These are phyloP conservation scores for Pseudogymnoascus sp. DNA, from an alignment of 2,329 filamentous ascomycete genomes.

Conservation along the genomic window DNA sequence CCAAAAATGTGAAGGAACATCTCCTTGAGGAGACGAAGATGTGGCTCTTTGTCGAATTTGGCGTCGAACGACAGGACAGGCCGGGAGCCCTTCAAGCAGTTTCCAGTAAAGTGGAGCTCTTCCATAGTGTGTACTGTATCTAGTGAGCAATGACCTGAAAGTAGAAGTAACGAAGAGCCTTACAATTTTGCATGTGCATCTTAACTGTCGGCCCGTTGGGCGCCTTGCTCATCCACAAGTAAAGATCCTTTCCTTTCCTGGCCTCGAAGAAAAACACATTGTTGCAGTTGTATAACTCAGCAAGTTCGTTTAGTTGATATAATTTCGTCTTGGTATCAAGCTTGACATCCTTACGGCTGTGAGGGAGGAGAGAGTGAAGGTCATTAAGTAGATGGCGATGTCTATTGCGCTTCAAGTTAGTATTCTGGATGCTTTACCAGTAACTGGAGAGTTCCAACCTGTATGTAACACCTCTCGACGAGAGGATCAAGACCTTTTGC, in stretches of 20 bases:
- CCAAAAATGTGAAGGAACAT: conserved; percentile 85
- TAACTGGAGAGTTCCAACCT: conserved; percentile 42
- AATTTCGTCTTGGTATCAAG: conserved; percentile 92
- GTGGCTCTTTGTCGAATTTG: conserved; percentile 71
- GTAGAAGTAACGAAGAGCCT: conserved; percentile 20
- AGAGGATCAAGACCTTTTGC: conserved; percentile 79
- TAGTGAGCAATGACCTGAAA: conserved; percentile 15
- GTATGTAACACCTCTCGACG: conserved; percentile 85
- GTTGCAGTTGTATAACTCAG: conserved; percentile 82
- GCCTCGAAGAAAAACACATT: conserved; percentile 94
- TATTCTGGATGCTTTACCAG: not conserved
- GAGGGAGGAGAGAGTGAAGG: conserved; percentile 77
- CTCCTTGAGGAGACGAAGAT: conserved; percentile 79
- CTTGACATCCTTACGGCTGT: conserved; percentile 90
- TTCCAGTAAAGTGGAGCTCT: conserved; percentile 92
- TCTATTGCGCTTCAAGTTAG: conserved; percentile 37
- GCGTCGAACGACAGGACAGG: conserved; percentile 88
- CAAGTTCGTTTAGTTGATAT: conserved; percentile 64
- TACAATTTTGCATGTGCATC: conserved; percentile 71
- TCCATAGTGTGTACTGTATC: conserved; percentile 82
- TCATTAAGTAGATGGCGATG: conserved; percentile 92
- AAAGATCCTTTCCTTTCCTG: conserved; percentile 86
- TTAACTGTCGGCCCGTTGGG: conserved; percentile 55
- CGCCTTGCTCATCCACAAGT: conserved; percentile 85
- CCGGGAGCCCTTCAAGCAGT: conserved; percentile 87